These are phyloP conservation scores for Solanum habrochaites DNA, from an alignment of 257 asterid species.

Conservation along the genomic window DNA sequence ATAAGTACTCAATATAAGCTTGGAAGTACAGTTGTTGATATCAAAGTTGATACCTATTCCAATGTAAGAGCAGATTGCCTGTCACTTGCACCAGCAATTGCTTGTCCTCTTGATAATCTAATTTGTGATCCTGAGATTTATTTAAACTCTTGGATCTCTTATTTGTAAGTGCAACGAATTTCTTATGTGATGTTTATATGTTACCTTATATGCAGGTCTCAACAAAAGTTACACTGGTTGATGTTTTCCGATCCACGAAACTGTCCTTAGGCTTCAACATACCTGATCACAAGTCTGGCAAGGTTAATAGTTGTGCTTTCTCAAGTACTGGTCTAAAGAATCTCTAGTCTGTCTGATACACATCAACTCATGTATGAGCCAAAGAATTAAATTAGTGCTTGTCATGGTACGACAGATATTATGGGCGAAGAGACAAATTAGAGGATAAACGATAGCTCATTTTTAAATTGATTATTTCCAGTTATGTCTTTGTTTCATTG, in stretches of 20 bases:
- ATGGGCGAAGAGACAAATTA: not conserved
- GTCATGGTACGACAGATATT: not conserved
- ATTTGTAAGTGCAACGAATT: not conserved
- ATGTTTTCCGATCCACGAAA: constrained; percentile 51
- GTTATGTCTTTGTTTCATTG: not conserved
- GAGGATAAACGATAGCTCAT: not conserved
- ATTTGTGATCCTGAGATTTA: not conserved
- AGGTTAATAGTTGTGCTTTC: constrained; percentile 26
- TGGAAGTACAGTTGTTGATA: constrained; percentile 57
- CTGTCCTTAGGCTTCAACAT: constrained; percentile 63
- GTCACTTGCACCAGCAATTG: not conserved
- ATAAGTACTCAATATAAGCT: constrained; percentile 55
- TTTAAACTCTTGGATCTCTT: not conserved
- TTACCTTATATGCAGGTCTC: constrained; percentile 32
- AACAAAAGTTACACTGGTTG: constrained; percentile 49
- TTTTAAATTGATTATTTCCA: not conserved
- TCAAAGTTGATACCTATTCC: constrained; percentile 74
- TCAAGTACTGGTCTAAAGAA: not conserved
- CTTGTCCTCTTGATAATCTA: not conserved
- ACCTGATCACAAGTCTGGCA: constrained; percentile 84
- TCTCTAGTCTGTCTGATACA: not conserved
- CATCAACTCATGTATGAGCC: not conserved
- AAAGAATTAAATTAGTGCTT: not conserved
- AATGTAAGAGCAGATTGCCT: constrained; percentile 37
- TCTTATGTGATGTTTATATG: not conserved